A percentile compares a stretch with the other conserved stretches of the same genome.
phyloP scores from a whole-genome alignment of 2,329 filamentous ascomycete species.

The Diaporthe ampelina region DNA sequence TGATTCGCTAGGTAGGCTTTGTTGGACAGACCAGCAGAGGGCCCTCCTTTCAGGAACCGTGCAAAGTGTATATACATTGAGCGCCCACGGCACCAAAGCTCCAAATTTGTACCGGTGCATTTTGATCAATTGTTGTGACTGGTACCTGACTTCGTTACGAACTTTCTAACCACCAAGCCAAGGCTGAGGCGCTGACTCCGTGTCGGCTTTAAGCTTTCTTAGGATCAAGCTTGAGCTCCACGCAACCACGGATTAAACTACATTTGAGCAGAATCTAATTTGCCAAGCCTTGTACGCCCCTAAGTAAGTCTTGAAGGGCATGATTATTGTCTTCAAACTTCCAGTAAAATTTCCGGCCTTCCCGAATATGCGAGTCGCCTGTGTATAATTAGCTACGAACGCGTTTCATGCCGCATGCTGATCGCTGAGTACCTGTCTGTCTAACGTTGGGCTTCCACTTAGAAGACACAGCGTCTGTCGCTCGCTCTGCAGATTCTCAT shows the following conservation, averaged over 20 bases:
- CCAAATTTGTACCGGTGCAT: neutral
- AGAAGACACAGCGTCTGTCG: neutral
- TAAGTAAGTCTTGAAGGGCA: neutral
- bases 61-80: neutral
- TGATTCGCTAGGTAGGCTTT: neutral
- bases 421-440: too few species aligned
- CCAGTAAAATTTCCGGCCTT: constrained; percentile 14
- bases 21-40: neutral
- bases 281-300: neutral
- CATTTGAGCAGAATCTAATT: constrained; percentile 14
- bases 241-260: constrained; percentile 10
- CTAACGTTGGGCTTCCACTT: neutral
- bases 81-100: neutral
- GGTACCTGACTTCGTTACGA: neutral
- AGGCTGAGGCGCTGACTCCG: constrained; percentile 8
- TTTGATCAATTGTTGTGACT: neutral
- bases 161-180: neutral
- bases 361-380: neutral
- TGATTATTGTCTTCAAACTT: constrained; percentile 1
- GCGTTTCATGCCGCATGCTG: neutral
- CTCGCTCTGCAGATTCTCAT: neutral
- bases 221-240: constrained; percentile 25
- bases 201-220: constrained; percentile 5
- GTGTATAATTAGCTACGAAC: neutral
- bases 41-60: neutral